Base-by-base conservation (phyloP, 1,284 basidiomycete species). In the Leccinum griseonigrum region DNA sequence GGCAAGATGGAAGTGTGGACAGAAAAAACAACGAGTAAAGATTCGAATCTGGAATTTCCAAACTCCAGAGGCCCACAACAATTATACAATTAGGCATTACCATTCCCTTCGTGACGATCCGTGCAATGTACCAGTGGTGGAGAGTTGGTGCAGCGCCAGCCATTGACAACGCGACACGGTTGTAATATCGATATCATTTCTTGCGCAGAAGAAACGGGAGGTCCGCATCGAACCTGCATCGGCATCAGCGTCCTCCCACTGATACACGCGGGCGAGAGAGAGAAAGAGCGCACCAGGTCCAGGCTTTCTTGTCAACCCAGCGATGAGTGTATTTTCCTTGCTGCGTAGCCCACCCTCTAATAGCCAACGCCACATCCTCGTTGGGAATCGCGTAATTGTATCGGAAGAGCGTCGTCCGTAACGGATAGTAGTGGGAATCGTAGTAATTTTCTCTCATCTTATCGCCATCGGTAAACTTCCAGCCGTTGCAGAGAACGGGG, bases 401-500 rank as follows among this genome's bases (percentile, higher is more conserved):
- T 7, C 70, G 66, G 60, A 73, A 71, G 13, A 70, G 8, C 0
- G 70, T 73, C 48, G 65, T 29, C 46, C 53, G 56, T 16, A 66
- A 13, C 8, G 48, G 34, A 31, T 56, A 40, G 10, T 46, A 60
- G 10, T 57, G 22, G 28, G 53, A 57, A 2, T 51, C 13, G 18
- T 57, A 62, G 1, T 40, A 22, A 8, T 8, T 2, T 13, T 0
- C 0, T 1, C 1, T 3, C 2, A 0, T 3, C 4, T 11, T 3
- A 1, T 0, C 6, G 7, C 1, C 0, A 1, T 3, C 2, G 14
- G 0, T 36, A 36, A 68, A 4, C 10, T 0, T 56, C 74, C 74
- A 77, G 40, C 71, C 68, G n/a, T 69, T 70, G 31, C 67, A 63
- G 2, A 60, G 60, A 14, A 69, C 65, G 0, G 70, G 74, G 32